These are phyloP conservation scores for Cadophora sp. DNA, from an alignment of 2,329 filamentous ascomycete genomes.

Conservation along the genomic window DNA sequence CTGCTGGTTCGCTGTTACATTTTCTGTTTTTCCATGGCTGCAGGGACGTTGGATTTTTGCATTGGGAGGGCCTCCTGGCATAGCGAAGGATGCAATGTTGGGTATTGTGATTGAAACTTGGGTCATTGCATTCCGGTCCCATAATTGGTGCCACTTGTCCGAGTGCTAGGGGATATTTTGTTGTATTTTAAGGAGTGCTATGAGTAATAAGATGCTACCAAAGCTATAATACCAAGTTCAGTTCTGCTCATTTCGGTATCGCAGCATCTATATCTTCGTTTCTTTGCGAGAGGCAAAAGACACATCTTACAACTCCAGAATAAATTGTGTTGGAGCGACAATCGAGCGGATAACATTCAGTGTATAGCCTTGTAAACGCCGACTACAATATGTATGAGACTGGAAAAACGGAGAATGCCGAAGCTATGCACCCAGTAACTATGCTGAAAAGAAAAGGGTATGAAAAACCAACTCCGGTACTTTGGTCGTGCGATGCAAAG, in stretches of 20 bases:
- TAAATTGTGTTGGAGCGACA: neutral
- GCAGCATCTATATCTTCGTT: neutral
- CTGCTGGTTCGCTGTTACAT: neutral
- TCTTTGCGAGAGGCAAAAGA: neutral
- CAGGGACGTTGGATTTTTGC: neutral
- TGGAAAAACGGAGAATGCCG: slow-evolving; percentile 10
- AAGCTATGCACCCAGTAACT: slow-evolving; percentile 22
- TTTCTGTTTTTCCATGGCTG: neutral
- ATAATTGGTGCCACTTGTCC: neutral
- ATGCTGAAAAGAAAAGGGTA: slow-evolving; percentile 21
- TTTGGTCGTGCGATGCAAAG: neutral
- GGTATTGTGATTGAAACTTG: neutral
- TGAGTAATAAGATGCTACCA: neutral
- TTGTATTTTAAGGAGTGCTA: neutral
- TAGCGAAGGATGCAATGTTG: slow-evolving; percentile 20
- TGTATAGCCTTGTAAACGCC: neutral
- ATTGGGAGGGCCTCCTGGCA: neutral
- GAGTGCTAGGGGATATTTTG: neutral
- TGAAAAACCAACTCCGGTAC: slow-evolving; percentile 20
- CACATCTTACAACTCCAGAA: neutral
- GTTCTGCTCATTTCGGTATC: too few species aligned
- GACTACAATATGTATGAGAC: neutral
- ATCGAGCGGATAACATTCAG: slow-evolving; percentile 1
- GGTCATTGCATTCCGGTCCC: neutral
- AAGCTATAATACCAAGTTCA: neutral